Evolutionary conservation across 768 basidiomycete genomes (phyloP), one percentile per base, ranked within the genome.

Genomic region (Daedaleopsis sinensis): DNA sequence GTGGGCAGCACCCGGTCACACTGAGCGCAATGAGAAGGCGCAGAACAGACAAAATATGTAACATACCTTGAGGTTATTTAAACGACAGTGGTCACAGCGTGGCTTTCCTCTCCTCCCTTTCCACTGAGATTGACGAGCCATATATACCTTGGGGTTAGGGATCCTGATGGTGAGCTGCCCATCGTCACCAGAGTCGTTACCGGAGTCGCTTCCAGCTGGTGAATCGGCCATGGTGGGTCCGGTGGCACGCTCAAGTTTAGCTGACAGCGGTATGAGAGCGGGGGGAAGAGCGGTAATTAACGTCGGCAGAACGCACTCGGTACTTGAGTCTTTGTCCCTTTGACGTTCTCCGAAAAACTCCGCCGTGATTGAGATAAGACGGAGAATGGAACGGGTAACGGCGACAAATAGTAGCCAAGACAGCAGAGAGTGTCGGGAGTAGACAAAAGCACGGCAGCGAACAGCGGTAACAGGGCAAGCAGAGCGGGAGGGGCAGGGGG

Each of bases 31-130:
- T 47, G 50, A 70, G 56, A 51, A 57, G 56, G 52, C 54, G 62
- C 23, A 52, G 43, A 32, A 11, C 18, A 37, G 43, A 53, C 53
- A 66, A 24, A 36, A 55, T 47, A 36, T 57, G 36, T 27, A 46
- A 77, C 84, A 68, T 58, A 88, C 88, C 78, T 89, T 90, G 61
- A 89, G 77, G 75, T 90, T 90, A 70, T 86, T 86, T 58, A 83
- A 68, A 36, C 88, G 85, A 74, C 88, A 90, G 66, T 87, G 82
- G 75, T 90, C 88, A 68, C 88, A 90, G 52, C 88, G 80, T 65
- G 88, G 87, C 69, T 90, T 90, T 54, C 88, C 88, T 74, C 88
- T 80, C 60, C 87, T 82, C 59, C 88, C 87, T 64, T 88, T 87
- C 88, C 88, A 90, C 58, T 85, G 84, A 44, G 87, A 89, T 71